Conservation (phyloP, 2,329 filamentous ascomycete species). For the Pestalotiopsis fici region DNA sequence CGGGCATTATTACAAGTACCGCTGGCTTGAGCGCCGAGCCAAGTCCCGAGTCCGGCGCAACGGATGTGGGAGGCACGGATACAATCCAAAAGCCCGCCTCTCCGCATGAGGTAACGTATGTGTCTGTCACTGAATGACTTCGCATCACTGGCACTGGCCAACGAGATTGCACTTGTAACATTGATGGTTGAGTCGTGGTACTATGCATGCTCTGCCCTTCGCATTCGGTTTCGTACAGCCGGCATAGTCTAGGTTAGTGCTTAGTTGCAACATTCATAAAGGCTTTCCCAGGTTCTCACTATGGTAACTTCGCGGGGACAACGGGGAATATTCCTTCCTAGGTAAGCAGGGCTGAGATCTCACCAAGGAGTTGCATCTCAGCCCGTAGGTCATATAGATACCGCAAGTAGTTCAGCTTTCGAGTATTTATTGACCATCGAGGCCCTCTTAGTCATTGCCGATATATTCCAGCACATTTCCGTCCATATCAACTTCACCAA, state of each 20-base stretch:
- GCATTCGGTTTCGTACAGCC: no score
- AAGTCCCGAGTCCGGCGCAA: not conserved
- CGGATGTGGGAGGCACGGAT: not conserved
- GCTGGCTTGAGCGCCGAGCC: not conserved
- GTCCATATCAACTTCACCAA: not conserved
- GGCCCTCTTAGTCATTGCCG: not conserved
- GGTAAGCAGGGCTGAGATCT: no score
- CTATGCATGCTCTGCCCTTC: not conserved
- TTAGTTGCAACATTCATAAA: no score
- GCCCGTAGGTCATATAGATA: conserved; percentile 1
- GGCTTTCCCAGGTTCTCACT: no score
- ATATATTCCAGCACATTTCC: not conserved
- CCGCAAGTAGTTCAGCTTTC: not conserved
- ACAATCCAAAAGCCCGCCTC: not conserved
- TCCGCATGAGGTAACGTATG: conserved; percentile 1
- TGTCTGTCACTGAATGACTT: not conserved
- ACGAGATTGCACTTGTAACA: no score
- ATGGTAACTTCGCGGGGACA: no score
- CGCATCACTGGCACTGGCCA: no score
- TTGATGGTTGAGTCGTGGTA: no score
- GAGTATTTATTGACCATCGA: not conserved
- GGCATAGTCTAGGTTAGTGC: no score
- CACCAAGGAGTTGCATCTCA: not conserved
- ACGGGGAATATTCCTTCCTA: no score
- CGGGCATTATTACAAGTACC: not conserved